Percentiles rank a stretch among this genome's conserved stretches.
Evolutionary conservation across 139 green algal genomes (phyloP).

Genomic region (Haematococcus sp.): DNA sequence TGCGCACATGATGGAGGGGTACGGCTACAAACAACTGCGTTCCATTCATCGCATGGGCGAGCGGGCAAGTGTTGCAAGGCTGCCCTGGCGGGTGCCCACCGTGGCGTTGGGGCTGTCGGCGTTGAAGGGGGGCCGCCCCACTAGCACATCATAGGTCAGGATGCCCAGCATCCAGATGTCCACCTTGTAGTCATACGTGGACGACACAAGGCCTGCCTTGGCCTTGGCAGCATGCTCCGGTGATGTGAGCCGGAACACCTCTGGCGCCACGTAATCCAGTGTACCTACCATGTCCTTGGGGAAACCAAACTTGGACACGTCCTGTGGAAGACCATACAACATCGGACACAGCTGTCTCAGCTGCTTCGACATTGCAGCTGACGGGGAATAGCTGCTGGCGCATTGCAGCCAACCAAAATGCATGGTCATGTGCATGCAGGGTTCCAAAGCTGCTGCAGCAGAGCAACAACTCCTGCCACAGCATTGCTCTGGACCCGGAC

Average conservation of each 20-base stretch:
- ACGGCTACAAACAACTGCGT: too few relatives aligned
- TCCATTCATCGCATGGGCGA: too few relatives aligned
- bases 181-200: slow-evolving; percentile 39
- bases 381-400: too few relatives aligned
- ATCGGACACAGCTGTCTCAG: too few relatives aligned
- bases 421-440: too few relatives aligned
- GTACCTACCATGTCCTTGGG: slow-evolving; percentile 45
- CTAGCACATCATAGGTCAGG: slow-evolving; percentile 56
- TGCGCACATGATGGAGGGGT: too few relatives aligned
- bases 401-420: too few relatives aligned
- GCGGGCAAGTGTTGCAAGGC: too few relatives aligned
- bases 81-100: background rate
- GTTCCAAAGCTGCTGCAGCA: too few relatives aligned
- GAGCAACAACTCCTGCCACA: too few relatives aligned
- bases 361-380: too few relatives aligned
- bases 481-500: too few relatives aligned
- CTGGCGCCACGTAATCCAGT: slow-evolving; percentile 39
- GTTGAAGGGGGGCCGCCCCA: slow-evolving; percentile 49
- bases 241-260: slow-evolving; percentile 29
- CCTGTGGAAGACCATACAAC: background rate
- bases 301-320: slow-evolving; percentile 20
- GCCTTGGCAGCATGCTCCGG: slow-evolving; percentile 3
- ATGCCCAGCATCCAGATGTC: slow-evolving; percentile 44
- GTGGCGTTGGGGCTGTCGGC: slow-evolving; percentile 28
- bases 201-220: background rate